Conservation (phyloP, 129 eudicot genomes). For the Pseudognaphalium luteoalbum region DNA sequence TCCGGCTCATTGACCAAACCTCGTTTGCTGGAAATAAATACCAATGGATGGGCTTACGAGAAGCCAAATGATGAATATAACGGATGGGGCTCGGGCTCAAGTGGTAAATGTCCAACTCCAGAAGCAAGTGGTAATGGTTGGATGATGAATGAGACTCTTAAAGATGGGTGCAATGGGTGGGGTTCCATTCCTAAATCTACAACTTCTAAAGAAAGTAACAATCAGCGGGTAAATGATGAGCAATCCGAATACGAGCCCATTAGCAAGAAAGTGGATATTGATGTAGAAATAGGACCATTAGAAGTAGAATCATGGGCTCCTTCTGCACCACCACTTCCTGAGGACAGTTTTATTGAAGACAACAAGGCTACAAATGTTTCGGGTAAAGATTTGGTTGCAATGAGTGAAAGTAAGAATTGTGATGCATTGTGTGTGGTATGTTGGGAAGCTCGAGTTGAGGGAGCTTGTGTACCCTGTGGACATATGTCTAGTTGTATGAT, state of each 20-base stretch:
- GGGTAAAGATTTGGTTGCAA: not conserved
- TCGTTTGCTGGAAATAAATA: constrained; percentile 4
- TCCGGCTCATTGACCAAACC: constrained; percentile 21
- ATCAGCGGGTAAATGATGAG: constrained; percentile 30
- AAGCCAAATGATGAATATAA: constrained; percentile 22
- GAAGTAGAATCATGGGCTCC: constrained; percentile 31
- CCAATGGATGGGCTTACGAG: constrained; percentile 30
- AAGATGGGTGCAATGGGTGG: constrained; percentile 27
- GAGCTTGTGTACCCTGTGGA: constrained; percentile 59
- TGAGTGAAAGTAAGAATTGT: not conserved
- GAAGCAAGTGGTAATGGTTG: constrained; percentile 20
- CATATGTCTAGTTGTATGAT: constrained; percentile 57
- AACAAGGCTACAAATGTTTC: not conserved
- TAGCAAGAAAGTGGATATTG: constrained; percentile 20
- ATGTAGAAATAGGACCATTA: constrained; percentile 18
- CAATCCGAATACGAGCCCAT: constrained; percentile 17
- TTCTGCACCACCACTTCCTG: constrained; percentile 48
- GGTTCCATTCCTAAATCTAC: not conserved
- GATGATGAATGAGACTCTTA: constrained; percentile 1
- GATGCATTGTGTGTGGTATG: constrained; percentile 42
- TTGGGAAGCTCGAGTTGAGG: constrained; percentile 50
- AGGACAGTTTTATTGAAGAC: constrained; percentile 20
- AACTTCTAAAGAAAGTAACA: not conserved
- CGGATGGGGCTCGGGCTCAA: constrained; percentile 34
- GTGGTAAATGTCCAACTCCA: constrained; percentile 1